These are phyloP conservation scores for Vigna radiata DNA, from an alignment of 306 rosid genomes.

Conservation along the genomic window DNA sequence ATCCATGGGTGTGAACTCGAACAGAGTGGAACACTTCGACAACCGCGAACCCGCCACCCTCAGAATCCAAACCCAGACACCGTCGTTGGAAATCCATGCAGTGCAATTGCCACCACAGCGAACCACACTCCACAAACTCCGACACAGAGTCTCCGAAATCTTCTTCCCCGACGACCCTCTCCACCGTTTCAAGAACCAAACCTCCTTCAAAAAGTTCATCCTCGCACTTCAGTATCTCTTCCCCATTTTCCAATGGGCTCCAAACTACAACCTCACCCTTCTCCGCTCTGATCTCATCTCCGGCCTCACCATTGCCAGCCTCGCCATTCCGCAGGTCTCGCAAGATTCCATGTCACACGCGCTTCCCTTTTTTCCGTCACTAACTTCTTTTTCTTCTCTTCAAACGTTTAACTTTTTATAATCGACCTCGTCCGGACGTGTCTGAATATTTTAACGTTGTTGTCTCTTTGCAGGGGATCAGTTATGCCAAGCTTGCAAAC, in stretches of 20 bases:
- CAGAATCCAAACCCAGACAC: constrained; percentile 48
- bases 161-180: constrained; percentile 94
- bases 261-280: constrained; percentile 59
- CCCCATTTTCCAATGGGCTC: constrained; percentile 89
- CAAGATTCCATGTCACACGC: no score
- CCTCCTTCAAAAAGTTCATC: constrained; percentile 53
- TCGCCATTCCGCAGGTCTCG: constrained; percentile 92
- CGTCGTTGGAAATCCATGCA: constrained; percentile 59
- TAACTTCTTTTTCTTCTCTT: no score
- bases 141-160: constrained; percentile 69
- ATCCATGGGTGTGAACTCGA: constrained; percentile 66
- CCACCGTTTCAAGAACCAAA: constrained; percentile 72
- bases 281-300: constrained; percentile 79
- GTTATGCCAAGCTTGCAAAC: constrained; percentile 94
- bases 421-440: background rate
- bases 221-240: constrained; percentile 70
- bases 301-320: constrained; percentile 97
- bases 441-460: background rate
- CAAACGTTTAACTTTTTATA: no score
- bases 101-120: constrained; percentile 68
- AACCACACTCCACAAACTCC: constrained; percentile 67
- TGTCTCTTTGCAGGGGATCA: constrained; percentile 76
- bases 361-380: background rate
- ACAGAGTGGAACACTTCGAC: constrained; percentile 76
- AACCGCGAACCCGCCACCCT: constrained; percentile 45